A percentile compares a stretch with the other conserved stretches of the same genome.
These are phyloP conservation scores for Cadophora luteo-olivacea DNA, from an alignment of 2,329 filamentous ascomycete species.

Conservation along the genomic window DNA sequence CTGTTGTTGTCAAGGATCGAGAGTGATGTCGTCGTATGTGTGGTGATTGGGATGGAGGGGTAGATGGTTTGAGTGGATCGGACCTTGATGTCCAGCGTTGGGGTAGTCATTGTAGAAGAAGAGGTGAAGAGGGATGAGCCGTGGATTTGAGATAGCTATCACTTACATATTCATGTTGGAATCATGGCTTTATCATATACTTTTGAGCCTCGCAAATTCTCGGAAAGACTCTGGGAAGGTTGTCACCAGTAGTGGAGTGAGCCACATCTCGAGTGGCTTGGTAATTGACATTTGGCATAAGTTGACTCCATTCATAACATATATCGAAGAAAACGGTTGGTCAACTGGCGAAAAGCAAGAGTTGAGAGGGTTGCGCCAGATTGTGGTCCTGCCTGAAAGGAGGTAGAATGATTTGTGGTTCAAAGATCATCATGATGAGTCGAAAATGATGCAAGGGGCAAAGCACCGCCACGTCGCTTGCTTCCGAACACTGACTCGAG, in stretches of 20 bases:
- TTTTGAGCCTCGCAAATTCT: no score
- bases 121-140: neutral
- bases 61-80: constrained; percentile 32
- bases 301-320: neutral
- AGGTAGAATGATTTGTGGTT: neutral
- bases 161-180: no score
- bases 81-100: constrained; percentile 33
- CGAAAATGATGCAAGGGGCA: constrained; percentile 8
- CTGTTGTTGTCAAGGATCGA: constrained; percentile 53
- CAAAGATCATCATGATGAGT: constrained; percentile 20
- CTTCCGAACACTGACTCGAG: no score
- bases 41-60: constrained; percentile 29
- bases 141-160: no score
- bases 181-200: no score
- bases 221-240: no score
- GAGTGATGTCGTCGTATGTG: no score
- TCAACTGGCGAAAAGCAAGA: neutral
- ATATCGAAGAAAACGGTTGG: neutral
- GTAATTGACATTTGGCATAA: neutral
- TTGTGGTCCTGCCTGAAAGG: neutral
- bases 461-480: no score
- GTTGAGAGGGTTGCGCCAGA: neutral
- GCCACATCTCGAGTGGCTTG: no score
- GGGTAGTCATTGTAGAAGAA: constrained; percentile 9
- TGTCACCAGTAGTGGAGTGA: no score